A percentile compares a stretch with the other conserved stretches of the same genome.
Conservation (phyloP, 1,284 basidiomycete species). For the Cryptococcus sp. region DNA sequence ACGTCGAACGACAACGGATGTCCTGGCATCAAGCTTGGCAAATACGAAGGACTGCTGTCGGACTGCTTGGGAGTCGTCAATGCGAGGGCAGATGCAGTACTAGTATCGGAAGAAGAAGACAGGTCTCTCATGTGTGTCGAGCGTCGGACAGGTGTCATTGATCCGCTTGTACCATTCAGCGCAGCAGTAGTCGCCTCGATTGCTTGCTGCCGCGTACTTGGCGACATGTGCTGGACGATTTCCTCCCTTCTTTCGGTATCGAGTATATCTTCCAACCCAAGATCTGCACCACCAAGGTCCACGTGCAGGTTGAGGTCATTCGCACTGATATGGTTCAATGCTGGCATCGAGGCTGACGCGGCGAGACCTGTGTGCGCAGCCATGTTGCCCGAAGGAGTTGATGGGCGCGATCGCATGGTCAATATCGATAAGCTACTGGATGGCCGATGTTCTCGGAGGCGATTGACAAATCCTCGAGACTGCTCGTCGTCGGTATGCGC, state of each 20-base stretch:
- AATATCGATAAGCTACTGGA: neutral
- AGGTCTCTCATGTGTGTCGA: no score
- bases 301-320: conserved; percentile 4
- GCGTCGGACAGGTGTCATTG: no score
- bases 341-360: neutral
- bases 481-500: neutral
- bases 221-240: conserved; percentile 2
- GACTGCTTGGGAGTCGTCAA: no score
- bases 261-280: conserved; percentile 10
- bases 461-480: neutral
- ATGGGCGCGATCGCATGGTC: neutral
- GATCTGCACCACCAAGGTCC: neutral
- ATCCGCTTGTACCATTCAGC: neutral
- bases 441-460: neutral
- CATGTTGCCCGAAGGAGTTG: neutral
- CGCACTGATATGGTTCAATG: neutral
- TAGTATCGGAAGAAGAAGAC: no score
- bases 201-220: neutral
- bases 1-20: neutral
- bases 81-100: no score
- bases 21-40: no score
- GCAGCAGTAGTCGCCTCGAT: neutral
- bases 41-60: no score
- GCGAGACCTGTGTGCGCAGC: neutral
- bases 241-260: neutral